Percentiles rank a stretch among this genome's conserved stretches.
phyloP scores from a whole-genome alignment of 345 rosid genomes.

The Conringia planisiliqua region DNA sequence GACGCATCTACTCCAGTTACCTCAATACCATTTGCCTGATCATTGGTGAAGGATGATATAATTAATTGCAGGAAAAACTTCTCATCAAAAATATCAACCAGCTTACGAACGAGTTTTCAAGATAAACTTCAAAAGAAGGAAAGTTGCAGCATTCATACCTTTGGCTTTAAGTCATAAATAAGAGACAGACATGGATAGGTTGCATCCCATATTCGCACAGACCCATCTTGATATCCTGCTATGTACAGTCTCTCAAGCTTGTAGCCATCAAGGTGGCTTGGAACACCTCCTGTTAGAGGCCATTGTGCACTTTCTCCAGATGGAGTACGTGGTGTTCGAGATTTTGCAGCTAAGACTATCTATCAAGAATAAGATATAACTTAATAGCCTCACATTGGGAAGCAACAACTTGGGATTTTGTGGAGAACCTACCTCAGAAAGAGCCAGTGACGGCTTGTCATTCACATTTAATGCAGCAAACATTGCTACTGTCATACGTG shows the following conservation, averaged over 20 bases:
- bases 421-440: constrained; percentile 53
- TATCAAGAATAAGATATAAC: constrained; percentile 36
- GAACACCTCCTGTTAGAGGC: constrained; percentile 86
- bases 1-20: constrained; percentile 44
- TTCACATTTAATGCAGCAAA: constrained; percentile 39
- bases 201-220: constrained; percentile 80
- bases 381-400: constrained; percentile 16
- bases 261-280: constrained; percentile 48
- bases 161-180: constrained; percentile 47
- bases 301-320: constrained; percentile 43
- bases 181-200: constrained; percentile 60
- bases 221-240: constrained; percentile 88
- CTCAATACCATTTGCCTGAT: constrained; percentile 47
- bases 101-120: background rate
- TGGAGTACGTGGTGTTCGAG: constrained; percentile 38
- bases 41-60: constrained; percentile 20
- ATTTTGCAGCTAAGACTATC: constrained; percentile 58
- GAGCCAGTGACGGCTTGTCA: constrained; percentile 41
- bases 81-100: constrained; percentile 15
- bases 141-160: constrained; percentile 42
- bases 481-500: constrained; percentile 54
- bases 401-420: background rate
- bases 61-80: background rate
- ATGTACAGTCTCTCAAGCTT: constrained; percentile 63
- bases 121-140: constrained; percentile 22